Percentiles rank a stretch among this genome's conserved stretches.
Conservation (phyloP, 2,329 filamentous ascomycete species). For the Aspergillus fructus region DNA sequence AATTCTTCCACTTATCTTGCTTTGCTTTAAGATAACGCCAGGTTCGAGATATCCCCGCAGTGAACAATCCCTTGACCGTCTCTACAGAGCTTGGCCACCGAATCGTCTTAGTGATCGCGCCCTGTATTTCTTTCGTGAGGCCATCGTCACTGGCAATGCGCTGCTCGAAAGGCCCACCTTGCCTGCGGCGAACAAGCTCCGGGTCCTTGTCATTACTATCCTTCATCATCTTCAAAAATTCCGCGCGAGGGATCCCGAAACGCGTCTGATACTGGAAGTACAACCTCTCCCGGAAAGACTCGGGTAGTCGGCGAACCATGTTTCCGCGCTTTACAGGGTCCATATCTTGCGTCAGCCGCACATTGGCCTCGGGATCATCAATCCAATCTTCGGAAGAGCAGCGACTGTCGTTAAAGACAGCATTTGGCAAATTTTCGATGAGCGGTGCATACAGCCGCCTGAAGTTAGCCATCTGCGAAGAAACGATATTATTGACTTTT, state of each 20-base stretch:
- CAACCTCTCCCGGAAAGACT: constrained; percentile 79
- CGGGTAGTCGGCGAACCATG: constrained; percentile 90
- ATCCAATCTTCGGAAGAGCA: constrained; percentile 62
- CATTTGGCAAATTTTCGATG: constrained; percentile 85
- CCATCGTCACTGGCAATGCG: constrained; percentile 73
- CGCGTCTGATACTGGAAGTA: constrained; percentile 96
- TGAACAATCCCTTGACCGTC: constrained; percentile 79
- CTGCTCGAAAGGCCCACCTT: constrained; percentile 82
- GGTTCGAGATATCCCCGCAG: constrained; percentile 69
- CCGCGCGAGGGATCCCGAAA: constrained; percentile 76
- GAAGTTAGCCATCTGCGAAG: constrained; percentile 88
- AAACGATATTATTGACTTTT: constrained; percentile 93
- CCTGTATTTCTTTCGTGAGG: constrained; percentile 68
- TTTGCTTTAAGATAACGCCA: constrained; percentile 83
- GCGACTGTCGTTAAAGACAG: constrained; percentile 69
- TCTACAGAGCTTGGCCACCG: constrained; percentile 89
- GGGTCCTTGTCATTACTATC: constrained; percentile 67
- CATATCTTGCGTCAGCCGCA: constrained; percentile 83
- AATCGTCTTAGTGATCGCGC: constrained; percentile 82
- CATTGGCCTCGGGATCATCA: constrained; percentile 62
- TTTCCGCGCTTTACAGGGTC: constrained; percentile 86
- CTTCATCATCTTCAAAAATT: constrained; percentile 83
- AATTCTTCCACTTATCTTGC: constrained; percentile 58
- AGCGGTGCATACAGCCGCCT: constrained; percentile 86
- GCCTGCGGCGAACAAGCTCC: constrained; percentile 66